Conservation (phyloP, 768 basidiomycete genomes). For the Punctularia strigosozonata region DNA sequence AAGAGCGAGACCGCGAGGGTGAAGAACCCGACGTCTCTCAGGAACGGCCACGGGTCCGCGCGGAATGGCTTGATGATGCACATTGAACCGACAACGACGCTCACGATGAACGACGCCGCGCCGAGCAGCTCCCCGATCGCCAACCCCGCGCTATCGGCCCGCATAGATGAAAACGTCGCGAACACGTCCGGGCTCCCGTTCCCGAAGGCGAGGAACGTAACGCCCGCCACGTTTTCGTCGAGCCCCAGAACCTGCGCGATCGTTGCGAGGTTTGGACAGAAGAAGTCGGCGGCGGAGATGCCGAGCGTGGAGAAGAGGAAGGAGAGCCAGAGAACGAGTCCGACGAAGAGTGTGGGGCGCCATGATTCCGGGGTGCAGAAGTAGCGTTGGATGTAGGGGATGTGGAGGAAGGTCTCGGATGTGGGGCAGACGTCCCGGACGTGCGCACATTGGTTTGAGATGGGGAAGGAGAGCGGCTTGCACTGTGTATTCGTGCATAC, state of each 20-base stretch:
- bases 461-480: slow-evolving; percentile 43
- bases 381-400: slow-evolving; percentile 59
- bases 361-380: slow-evolving; percentile 49
- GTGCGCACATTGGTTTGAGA: slow-evolving; percentile 51
- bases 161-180: slow-evolving; percentile 91
- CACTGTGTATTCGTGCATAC: slow-evolving; percentile 36
- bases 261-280: slow-evolving; percentile 91
- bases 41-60: slow-evolving; percentile 68
- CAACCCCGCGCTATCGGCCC: slow-evolving; percentile 69
- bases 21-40: slow-evolving; percentile 94
- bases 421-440: slow-evolving; percentile 44
- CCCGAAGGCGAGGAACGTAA: slow-evolving; percentile 94
- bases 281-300: slow-evolving; percentile 93
- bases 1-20: slow-evolving; percentile 70
- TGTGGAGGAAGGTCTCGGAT: slow-evolving; percentile 53
- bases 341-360: slow-evolving; percentile 50
- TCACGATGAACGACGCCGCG: slow-evolving; percentile 91
- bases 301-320: slow-evolving; percentile 96
- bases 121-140: slow-evolving; percentile 94
- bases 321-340: slow-evolving; percentile 64
- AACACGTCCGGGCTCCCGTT: slow-evolving; percentile 97
- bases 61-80: slow-evolving; percentile 92
- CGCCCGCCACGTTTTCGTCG: slow-evolving; percentile 89
- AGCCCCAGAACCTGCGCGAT: slow-evolving; percentile 78
- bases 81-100: slow-evolving; percentile 96